These are phyloP conservation scores for Firmiana major DNA, from an alignment of 345 rosid genomes.

Conservation along the genomic window DNA sequence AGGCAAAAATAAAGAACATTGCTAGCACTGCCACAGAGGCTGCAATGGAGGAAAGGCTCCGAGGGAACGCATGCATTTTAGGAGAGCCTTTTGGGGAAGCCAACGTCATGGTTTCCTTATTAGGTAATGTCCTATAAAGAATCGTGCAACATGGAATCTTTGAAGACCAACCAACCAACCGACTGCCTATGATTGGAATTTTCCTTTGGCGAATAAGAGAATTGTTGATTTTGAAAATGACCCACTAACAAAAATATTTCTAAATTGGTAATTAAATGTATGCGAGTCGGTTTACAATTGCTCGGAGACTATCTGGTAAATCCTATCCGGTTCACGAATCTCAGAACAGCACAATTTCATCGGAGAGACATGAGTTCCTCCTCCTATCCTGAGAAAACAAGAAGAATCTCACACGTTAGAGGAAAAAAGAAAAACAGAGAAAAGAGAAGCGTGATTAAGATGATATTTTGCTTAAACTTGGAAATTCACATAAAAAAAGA, in stretches of 20 bases:
- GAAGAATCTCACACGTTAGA: background rate
- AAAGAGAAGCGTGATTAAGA: background rate
- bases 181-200: background rate
- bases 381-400: background rate
- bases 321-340: background rate
- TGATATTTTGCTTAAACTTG: background rate
- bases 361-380: background rate
- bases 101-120: conserved; percentile 40
- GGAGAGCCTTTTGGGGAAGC: conserved; percentile 50
- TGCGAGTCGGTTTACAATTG: background rate
- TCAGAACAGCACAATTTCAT: background rate
- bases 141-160: background rate
- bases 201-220: too few species aligned
- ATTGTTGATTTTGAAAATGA: background rate
- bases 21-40: conserved; percentile 63
- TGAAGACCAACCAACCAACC: background rate
- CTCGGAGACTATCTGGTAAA: background rate
- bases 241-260: background rate
- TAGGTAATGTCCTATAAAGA: conserved; percentile 1
- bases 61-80: conserved; percentile 40
- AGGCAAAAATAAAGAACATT: conserved; percentile 58
- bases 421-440: background rate
- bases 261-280: background rate
- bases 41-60: conserved; percentile 53
- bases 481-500: background rate